Percentiles rank a stretch among this genome's conserved stretches.
phyloP scores from a whole-genome alignment of 192 early-diverging fungal genomes.

The Coemansia sp. region DNA sequence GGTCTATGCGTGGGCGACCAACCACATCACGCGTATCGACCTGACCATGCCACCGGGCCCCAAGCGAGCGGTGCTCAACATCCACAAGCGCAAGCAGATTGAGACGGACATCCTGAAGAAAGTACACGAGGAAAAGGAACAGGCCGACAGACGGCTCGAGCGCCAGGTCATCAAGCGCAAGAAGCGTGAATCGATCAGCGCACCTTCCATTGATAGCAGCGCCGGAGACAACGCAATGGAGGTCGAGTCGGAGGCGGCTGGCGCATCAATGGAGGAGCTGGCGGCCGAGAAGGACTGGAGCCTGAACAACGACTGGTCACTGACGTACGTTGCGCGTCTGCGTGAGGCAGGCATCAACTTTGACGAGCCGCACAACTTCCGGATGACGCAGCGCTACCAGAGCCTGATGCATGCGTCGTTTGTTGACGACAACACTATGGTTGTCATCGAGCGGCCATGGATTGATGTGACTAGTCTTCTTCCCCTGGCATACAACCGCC shows the following conservation, averaged over 20 bases:
- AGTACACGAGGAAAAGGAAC: slow-evolving; percentile 45
- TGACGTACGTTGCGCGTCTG: slow-evolving; percentile 40
- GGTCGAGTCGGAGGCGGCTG: slow-evolving; percentile 14
- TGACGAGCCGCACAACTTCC: slow-evolving; percentile 61
- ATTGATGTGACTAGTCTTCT: slow-evolving; percentile 74
- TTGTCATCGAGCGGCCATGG: slow-evolving; percentile 88
- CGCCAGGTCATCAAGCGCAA: slow-evolving; percentile 50
- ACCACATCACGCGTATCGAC: slow-evolving; percentile 75
- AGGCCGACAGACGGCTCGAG: slow-evolving; percentile 40
- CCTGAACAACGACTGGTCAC: slow-evolving; percentile 43
- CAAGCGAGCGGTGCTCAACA: slow-evolving; percentile 56
- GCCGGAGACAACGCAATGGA: not conserved
- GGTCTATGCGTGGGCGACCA: slow-evolving; percentile 68
- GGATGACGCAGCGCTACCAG: slow-evolving; percentile 78
- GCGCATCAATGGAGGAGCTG: slow-evolving; percentile 1
- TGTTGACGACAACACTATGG: slow-evolving; percentile 68
- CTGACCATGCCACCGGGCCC: slow-evolving; percentile 60
- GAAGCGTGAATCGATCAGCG: slow-evolving; percentile 40
- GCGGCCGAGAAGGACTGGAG: slow-evolving; percentile 18
- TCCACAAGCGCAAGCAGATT: slow-evolving; percentile 61
- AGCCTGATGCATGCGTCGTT: slow-evolving; percentile 79
- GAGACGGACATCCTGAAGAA: slow-evolving; percentile 45
- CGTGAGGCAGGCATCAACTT: slow-evolving; percentile 54
- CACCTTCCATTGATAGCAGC: not conserved
- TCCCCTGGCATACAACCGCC: slow-evolving; percentile 78